Base-by-base conservation (phyloP, 1,284 basidiomycete species). In the Tilletia walkeri region DNA sequence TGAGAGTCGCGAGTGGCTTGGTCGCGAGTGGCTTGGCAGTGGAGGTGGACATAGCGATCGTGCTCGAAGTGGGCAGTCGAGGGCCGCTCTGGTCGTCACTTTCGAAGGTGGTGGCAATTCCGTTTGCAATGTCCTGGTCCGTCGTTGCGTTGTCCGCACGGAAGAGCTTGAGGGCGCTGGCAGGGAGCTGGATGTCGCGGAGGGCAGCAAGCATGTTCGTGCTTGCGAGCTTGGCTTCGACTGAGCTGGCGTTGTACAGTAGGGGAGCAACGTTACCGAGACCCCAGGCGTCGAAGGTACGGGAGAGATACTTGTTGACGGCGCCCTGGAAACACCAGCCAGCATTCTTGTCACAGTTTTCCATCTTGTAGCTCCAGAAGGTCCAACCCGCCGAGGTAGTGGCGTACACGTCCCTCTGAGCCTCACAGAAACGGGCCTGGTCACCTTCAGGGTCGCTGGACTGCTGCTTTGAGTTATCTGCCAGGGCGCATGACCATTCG, bases 361-460 rank as follows among this genome's bases (percentile, higher is more conserved):
- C 78, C 79, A 83, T 79, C 67, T 79, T 80, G 88, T 79, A 83
- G 89, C 89, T 87, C 91, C 91, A 92, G 83, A 92, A 92, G 34
- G 85, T 85, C 88, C 89, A 91, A 0, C 91, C 90, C 0, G 89
- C 87, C 3, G 89, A 87, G 16, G 84, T 84, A 67, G 88, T 88
- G 3, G 86, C 77, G 80, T 91, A 93, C 1, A 88, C 86, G 36
- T 88, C 86, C 84, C 88, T 85, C 75, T 92, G 90, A 2, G 86
- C 87, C 7, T 85, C 84, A 79, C 91, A 91, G 78, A 91, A 92
- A 3, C 86, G 83, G 66, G 83, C 85, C 59, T 86, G 85, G 34
- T 88, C 87, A 2, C 80, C 80, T n/a, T 84, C 80, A 6, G 86
- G 85, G 78, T 91, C 85, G 0, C 80, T 68, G 70, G 88, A 88